Percentiles rank a stretch among this genome's conserved stretches.
Conservation (phyloP, 768 basidiomycete genomes). For the Suillus plorans region DNA sequence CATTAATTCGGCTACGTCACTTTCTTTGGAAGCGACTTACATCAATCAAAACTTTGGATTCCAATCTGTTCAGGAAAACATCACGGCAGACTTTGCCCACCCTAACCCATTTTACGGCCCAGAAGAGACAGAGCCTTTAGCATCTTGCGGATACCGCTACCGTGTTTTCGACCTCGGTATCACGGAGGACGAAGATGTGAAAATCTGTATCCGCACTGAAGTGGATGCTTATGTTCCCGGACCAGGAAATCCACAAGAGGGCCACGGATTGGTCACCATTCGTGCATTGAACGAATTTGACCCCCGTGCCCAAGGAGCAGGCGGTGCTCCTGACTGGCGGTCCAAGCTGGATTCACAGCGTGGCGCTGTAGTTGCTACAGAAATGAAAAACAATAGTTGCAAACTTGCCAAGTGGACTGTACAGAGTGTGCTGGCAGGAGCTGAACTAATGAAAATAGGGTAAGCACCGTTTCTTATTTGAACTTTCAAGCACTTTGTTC, state of each 20-base stretch:
- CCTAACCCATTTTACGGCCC: conserved; percentile 96
- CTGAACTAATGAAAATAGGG: conserved; percentile 97
- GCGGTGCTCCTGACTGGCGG: conserved; percentile 98
- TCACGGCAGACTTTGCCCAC: conserved; percentile 71
- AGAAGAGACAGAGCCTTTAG: conserved; percentile 92
- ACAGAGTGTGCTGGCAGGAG: conserved; percentile 92
- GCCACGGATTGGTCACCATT: conserved; percentile 83
- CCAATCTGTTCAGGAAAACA: conserved; percentile 83
- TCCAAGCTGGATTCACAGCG: conserved; percentile 95
- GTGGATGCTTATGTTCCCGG: conserved; percentile 84
- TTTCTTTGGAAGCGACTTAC: conserved; percentile 96
- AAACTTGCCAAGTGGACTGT: conserved; percentile 98
- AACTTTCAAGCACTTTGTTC: not conserved
- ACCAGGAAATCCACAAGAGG: conserved; percentile 60
- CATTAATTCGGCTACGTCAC: conserved; percentile 90
- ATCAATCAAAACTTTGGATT: conserved; percentile 99
- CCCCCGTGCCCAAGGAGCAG: conserved; percentile 82
- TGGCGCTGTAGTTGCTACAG: conserved; percentile 96
- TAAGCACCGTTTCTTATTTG: conserved; percentile 38
- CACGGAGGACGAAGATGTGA: conserved; percentile 87
- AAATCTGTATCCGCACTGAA: conserved; percentile 92
- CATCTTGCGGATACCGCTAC: conserved; percentile 96
- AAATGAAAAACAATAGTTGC: conserved; percentile 99
- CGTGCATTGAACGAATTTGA: conserved; percentile 98
- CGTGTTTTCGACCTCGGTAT: conserved; percentile 91